Percentiles rank a stretch among this genome's conserved stretches.
phyloP scores from a whole-genome alignment of 2,329 filamentous ascomycete genomes.

The Epichloe sp. region DNA sequence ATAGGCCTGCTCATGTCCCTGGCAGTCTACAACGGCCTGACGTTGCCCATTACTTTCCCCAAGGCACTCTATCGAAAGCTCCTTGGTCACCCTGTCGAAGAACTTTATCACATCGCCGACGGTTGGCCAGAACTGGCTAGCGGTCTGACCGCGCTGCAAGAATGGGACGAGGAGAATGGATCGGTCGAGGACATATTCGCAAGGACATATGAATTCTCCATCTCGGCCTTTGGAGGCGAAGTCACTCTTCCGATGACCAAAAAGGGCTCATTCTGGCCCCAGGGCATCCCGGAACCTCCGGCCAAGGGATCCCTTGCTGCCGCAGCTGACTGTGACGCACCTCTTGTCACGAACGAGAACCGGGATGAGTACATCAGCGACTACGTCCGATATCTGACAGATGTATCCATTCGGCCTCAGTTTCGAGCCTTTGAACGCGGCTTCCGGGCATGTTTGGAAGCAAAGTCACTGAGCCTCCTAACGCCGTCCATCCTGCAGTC shows the following conservation, averaged over 20 bases:
- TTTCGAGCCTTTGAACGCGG: slow-evolving; percentile 70
- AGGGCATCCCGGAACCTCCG: slow-evolving; percentile 25
- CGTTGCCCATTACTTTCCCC: slow-evolving; percentile 81
- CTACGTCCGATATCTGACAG: slow-evolving; percentile 73
- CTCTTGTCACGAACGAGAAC: slow-evolving; percentile 70
- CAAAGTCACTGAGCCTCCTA: slow-evolving; percentile 59
- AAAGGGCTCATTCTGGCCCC: slow-evolving; percentile 36
- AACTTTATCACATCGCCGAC: slow-evolving; percentile 66
- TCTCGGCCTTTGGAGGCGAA: slow-evolving; percentile 42
- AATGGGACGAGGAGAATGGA: slow-evolving; percentile 64
- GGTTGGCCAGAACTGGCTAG: slow-evolving; percentile 76
- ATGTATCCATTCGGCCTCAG: slow-evolving; percentile 64
- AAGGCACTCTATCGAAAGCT: slow-evolving; percentile 72
- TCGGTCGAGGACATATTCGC: slow-evolving; percentile 71
- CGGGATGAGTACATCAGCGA: slow-evolving; percentile 66
- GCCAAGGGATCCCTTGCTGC: slow-evolving; percentile 14
- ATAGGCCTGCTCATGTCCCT: slow-evolving; percentile 79
- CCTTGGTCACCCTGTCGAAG: slow-evolving; percentile 52
- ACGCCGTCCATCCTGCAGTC: slow-evolving; percentile 58
- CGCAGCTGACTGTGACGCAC: slow-evolving; percentile 35
- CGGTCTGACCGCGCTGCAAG: slow-evolving; percentile 57
- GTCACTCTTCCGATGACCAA: slow-evolving; percentile 43
- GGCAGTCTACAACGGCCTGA: slow-evolving; percentile 86
- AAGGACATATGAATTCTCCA: slow-evolving; percentile 76
- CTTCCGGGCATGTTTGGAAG: slow-evolving; percentile 62